Conservation (phyloP, 179 eudicot species). For the Pouteria campechiana region DNA sequence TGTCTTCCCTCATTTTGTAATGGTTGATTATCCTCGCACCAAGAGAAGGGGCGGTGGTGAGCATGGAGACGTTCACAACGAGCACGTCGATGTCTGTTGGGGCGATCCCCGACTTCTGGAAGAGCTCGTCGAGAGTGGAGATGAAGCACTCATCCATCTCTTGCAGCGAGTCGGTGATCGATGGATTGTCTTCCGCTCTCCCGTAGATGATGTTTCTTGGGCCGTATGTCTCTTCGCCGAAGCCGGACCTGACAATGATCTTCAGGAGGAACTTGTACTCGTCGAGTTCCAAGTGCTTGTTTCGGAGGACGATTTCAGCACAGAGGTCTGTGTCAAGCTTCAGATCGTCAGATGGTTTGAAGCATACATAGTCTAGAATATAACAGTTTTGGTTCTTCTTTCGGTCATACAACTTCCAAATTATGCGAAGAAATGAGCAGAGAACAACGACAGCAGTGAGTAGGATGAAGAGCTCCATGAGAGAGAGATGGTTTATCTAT, state of each 20-base stretch:
- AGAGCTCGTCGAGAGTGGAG: constrained; percentile 33
- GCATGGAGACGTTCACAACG: constrained; percentile 44
- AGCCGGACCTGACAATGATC: constrained; percentile 48
- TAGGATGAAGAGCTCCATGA: no score
- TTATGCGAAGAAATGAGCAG: no score
- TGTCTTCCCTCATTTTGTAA: constrained; percentile 47
- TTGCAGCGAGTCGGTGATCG: constrained; percentile 16
- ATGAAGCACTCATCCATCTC: constrained; percentile 50
- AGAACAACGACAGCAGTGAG: no score
- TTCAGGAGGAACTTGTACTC: constrained; percentile 41
- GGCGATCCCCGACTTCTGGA: constrained; percentile 20
- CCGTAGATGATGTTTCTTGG: constrained; percentile 36
- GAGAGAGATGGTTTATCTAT: no score
- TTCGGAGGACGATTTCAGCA: constrained; percentile 23
- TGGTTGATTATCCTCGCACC: constrained; percentile 40
- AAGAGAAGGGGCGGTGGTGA: constrained; percentile 37
- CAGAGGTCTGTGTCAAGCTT: constrained; percentile 30
- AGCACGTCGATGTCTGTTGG: constrained; percentile 46
- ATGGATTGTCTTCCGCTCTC: constrained; percentile 20
- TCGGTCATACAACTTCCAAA: constrained; percentile 8
- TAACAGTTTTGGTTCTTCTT: constrained; percentile 32
- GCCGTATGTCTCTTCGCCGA: constrained; percentile 56
- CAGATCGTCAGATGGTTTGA: constrained; percentile 36
- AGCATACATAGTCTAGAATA: constrained; percentile 58
- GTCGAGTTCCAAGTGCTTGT: constrained; percentile 32